Conservation (phyloP, 2,329 filamentous ascomycete species). For the Penicillium sp. region DNA sequence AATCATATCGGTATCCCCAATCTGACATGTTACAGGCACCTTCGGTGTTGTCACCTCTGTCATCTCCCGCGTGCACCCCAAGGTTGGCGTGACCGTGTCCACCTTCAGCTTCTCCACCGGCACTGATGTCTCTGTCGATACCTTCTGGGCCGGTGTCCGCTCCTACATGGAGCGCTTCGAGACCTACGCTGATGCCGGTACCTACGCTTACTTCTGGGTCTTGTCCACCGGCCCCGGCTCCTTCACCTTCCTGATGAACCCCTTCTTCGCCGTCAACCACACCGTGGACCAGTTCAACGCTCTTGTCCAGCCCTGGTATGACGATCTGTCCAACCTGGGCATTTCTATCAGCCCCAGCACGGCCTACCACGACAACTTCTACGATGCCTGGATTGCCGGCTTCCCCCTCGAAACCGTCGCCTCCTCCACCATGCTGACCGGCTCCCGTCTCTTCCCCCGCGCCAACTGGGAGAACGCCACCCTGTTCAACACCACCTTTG, state of each 20-base stretch:
- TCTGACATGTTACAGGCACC: constrained; percentile 28
- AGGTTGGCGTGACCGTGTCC: constrained; percentile 32
- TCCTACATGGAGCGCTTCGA: constrained; percentile 35
- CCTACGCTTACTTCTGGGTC: constrained; percentile 40
- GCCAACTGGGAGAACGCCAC: constrained; percentile 36
- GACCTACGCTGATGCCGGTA: constrained; percentile 34
- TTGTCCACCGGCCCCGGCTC: constrained; percentile 21
- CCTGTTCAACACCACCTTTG: constrained; percentile 36
- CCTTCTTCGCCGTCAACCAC: constrained; percentile 34
- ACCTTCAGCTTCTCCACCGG: constrained; percentile 35
- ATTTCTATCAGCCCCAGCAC: constrained; percentile 31
- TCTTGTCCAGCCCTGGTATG: constrained; percentile 34
- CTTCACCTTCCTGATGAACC: constrained; percentile 41
- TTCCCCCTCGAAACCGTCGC: constrained; percentile 35
- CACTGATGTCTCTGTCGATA: constrained; percentile 27
- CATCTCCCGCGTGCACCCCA: constrained; percentile 33
- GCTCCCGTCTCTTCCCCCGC: constrained; percentile 42
- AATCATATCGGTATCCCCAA: background rate
- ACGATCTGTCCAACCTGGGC: constrained; percentile 29
- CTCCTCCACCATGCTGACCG: constrained; percentile 28
- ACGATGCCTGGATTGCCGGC: constrained; percentile 33
- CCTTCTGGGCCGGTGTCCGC: constrained; percentile 36
- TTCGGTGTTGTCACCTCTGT: constrained; percentile 38
- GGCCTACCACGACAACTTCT: constrained; percentile 35
- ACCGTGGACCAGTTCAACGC: constrained; percentile 33